Base-by-base conservation (phyloP, 805 yeast species). In the Nakazawaea pomicola region DNA sequence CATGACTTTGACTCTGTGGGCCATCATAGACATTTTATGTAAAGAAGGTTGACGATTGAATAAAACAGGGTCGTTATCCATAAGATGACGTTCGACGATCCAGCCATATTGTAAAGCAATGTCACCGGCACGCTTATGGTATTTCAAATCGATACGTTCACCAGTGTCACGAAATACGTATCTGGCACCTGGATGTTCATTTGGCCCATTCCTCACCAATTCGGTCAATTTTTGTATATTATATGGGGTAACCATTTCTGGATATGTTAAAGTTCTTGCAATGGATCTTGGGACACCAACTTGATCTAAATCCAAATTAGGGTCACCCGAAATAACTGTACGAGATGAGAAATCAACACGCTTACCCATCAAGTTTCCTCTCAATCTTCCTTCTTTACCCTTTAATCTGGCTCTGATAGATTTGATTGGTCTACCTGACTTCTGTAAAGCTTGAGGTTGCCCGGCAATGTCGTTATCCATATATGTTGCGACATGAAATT, bases 391-490 rank as follows among this genome's bases (percentile, higher is more conserved):
- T 70, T 93, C 99, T 56, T 93, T 93, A 70, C 99, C 99, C 83
- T 93, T 93, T 55, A 93, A 74, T 71, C 99, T 90, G n/a, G 99
- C 98, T 68, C 99, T 82, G 55, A 93, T 93, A 33, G 97, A 88
- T 62, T 93, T 93, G 51, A 93, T 95, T 2, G 99, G 99, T 66
- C 99, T 84, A 44, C 99, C 99, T 44, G 97, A 87, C 65, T 93
- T 93, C 60, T 93, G 99, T 48, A 93, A 74, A 25, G 99, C 99
- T 64, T 91, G 99, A 0, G 99, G 99, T 68, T 93, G 99, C 48
- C 99, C 99, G 11, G 99, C 99, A 64, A 93, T 93, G 67, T 93
- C 98, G 62, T 93, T 93, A 67, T 93, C 99, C 99, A 93, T 93
- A 61, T 93, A 93, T 0, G 99, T 93, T 6, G 99, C 99, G 39